phyloP scores from a whole-genome alignment of 805 yeast genomes.

The Dipodascus albidus region DNA sequence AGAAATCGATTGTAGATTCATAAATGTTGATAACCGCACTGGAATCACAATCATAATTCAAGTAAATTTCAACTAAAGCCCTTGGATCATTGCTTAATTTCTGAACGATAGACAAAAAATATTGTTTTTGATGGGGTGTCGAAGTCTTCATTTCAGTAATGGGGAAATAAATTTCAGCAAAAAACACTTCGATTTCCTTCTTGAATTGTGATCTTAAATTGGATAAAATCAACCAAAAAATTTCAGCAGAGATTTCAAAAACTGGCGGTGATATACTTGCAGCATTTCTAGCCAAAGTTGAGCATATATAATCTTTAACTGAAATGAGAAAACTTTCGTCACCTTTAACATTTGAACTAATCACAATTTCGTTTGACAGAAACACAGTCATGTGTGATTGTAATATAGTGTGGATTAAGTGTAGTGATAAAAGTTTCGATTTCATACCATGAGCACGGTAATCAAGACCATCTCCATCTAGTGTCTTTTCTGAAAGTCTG shows the following conservation, averaged over 20 bases:
- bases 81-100: constrained; percentile 82
- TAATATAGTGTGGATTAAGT: constrained; percentile 74
- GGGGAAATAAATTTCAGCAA: constrained; percentile 88
- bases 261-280: constrained; percentile 87
- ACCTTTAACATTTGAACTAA: constrained; percentile 24
- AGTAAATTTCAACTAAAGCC: constrained; percentile 80
- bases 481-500: constrained; percentile 72
- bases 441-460: constrained; percentile 83
- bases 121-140: constrained; percentile 85
- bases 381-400: constrained; percentile 79
- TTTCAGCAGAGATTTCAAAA: constrained; percentile 82
- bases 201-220: constrained; percentile 82
- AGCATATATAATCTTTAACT: constrained; percentile 71
- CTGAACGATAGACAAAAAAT: constrained; percentile 68
- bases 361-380: constrained; percentile 30
- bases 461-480: constrained; percentile 51
- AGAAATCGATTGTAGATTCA: constrained; percentile 68
- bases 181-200: constrained; percentile 85
- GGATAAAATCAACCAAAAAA: constrained; percentile 80
- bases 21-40: constrained; percentile 67
- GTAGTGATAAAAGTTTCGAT: constrained; percentile 79
- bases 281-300: constrained; percentile 80
- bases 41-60: constrained; percentile 90
- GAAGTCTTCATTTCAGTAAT: constrained; percentile 86
- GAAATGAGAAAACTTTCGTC: constrained; percentile 63